Conservation (phyloP, 129 eudicot species). For the Arctium minus region DNA sequence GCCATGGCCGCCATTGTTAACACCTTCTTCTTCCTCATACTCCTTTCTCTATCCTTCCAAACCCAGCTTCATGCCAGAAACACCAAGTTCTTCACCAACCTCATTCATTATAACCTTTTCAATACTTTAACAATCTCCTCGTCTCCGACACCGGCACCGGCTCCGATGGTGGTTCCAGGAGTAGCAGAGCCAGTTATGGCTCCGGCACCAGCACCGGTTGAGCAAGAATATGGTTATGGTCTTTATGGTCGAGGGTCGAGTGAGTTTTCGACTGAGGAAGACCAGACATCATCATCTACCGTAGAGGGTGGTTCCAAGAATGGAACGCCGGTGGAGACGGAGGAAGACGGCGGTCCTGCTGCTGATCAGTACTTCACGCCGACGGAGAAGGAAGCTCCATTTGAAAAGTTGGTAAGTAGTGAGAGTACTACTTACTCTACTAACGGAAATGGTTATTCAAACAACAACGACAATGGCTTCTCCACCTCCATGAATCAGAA, state of each 20-base stretch:
- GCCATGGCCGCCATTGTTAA: conserved; percentile 43
- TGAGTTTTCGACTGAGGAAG: conserved; percentile 21
- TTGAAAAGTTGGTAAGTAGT: conserved; percentile 23
- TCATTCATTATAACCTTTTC: conserved; percentile 23
- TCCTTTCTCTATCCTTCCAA: conserved; percentile 25
- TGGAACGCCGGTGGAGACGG: conserved; percentile 6
- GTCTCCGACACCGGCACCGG: background rate
- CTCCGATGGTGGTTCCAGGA: conserved; percentile 8
- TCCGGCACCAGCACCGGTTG: conserved; percentile 31
- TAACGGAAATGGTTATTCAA: background rate
- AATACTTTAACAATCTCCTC: background rate
- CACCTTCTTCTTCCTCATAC: conserved; percentile 26
- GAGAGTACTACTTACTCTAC: conserved; percentile 18
- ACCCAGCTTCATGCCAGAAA: conserved; percentile 45
- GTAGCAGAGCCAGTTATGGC: conserved; percentile 15
- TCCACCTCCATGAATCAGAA: background rate
- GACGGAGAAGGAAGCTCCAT: conserved; percentile 15
- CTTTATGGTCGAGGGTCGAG: conserved; percentile 43
- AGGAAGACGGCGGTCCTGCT: background rate
- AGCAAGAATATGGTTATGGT: conserved; percentile 43
- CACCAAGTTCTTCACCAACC: conserved; percentile 47
- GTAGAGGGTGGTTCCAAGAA: background rate
- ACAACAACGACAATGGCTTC: background rate
- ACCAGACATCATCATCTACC: background rate
- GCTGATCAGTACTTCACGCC: background rate